These are phyloP conservation scores for Coffea humblotiana DNA, from an alignment of 305 asterid genomes.

Conservation along the genomic window DNA sequence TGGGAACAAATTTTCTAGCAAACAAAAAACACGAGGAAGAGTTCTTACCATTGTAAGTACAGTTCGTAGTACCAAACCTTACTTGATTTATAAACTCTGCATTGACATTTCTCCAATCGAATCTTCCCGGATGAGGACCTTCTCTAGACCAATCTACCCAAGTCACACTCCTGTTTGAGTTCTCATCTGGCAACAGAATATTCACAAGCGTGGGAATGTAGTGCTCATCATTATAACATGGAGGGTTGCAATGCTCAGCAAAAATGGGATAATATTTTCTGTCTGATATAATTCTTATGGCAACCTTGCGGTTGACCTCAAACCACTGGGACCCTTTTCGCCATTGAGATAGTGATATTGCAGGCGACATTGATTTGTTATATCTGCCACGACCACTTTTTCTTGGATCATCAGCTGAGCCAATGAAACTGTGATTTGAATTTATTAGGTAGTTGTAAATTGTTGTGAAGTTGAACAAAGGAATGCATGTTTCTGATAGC, in stretches of 20 bases:
- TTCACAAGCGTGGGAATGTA: slow-evolving; percentile 26
- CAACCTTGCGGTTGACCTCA: slow-evolving; percentile 11
- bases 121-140: slow-evolving; percentile 27
- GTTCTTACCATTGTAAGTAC: slow-evolving; percentile 18
- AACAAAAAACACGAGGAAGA: slow-evolving; percentile 18
- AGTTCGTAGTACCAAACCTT: slow-evolving; percentile 15
- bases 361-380: slow-evolving; percentile 19
- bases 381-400: slow-evolving; percentile 24
- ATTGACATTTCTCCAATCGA: slow-evolving; percentile 20
- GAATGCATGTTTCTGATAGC: slow-evolving; percentile 25
- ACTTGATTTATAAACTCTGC: slow-evolving; percentile 18
- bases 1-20: slow-evolving; percentile 25
- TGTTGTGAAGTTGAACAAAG: slow-evolving; percentile 29
- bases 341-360: slow-evolving; percentile 17
- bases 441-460: slow-evolving; percentile 17
- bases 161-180: slow-evolving; percentile 25
- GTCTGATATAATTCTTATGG: slow-evolving; percentile 19
- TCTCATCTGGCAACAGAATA: slow-evolving; percentile 8
- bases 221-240: slow-evolving; percentile 27
- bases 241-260: slow-evolving; percentile 16
- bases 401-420: slow-evolving; percentile 21
- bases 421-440: slow-evolving; percentile 14
- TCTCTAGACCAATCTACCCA: slow-evolving; percentile 30
- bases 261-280: slow-evolving; percentile 14
- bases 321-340: slow-evolving; percentile 27